phyloP scores from a whole-genome alignment of 495 filamentous ascomycete genomes.

The Aspergillus baeticus region DNA sequence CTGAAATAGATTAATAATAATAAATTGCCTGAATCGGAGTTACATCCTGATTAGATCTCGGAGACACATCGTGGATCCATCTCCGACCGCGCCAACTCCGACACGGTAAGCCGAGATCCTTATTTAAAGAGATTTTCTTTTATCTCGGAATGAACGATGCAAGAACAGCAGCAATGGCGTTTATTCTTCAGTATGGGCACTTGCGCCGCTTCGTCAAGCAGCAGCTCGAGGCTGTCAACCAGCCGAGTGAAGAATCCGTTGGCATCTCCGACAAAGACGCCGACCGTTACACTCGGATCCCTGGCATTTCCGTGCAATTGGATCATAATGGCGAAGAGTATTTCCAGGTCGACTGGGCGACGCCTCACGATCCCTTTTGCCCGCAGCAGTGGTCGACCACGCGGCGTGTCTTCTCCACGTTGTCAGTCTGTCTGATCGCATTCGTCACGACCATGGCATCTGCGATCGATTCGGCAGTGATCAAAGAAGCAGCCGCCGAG shows the following conservation, averaged over 20 bases:
- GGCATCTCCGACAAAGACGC: background rate
- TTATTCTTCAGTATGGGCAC: background rate
- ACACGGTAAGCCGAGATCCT: too few relatives aligned
- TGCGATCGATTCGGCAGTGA: conserved; percentile 1
- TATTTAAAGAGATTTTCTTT: too few relatives aligned
- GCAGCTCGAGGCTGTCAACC: background rate
- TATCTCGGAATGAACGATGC: too few relatives aligned
- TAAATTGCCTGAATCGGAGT: too few relatives aligned
- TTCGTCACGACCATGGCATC: conserved; percentile 6
- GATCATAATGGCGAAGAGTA: conserved; percentile 1
- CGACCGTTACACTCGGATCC: background rate
- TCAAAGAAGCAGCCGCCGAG: background rate
- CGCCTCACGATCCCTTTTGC: background rate
- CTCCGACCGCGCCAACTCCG: too few relatives aligned
- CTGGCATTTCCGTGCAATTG: background rate
- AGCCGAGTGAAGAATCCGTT: background rate
- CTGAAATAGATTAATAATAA: too few relatives aligned
- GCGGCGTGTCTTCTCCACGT: background rate
- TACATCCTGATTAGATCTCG: too few relatives aligned
- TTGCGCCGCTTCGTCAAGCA: background rate
- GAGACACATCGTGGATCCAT: too few relatives aligned
- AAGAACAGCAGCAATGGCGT: background rate
- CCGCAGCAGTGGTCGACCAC: conserved; percentile 1
- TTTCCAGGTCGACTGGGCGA: conserved; percentile 1
- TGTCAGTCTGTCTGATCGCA: conserved; percentile 4